These are phyloP conservation scores for Neonothopanus nambi DNA, from an alignment of 1,284 basidiomycete genomes.

Conservation along the genomic window DNA sequence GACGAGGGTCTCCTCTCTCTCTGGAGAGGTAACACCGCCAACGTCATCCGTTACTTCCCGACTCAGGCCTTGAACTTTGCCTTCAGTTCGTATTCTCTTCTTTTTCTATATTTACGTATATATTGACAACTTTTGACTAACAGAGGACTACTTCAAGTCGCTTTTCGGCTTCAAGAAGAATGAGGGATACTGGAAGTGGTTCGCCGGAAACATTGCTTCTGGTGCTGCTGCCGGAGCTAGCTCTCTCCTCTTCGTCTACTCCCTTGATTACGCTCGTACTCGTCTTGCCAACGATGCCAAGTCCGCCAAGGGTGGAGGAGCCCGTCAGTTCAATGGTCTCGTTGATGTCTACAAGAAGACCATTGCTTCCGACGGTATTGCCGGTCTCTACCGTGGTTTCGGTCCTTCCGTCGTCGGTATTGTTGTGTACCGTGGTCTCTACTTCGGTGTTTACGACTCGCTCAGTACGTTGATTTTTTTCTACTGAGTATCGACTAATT, in stretches of 20 bases:
- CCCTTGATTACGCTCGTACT: constrained; percentile 95
- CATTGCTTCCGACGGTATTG: constrained; percentile 84
- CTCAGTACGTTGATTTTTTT: constrained; percentile 52
- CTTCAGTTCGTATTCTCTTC: constrained; percentile 66
- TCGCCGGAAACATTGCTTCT: constrained; percentile 90
- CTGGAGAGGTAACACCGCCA: constrained; percentile 97
- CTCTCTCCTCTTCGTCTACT: constrained; percentile 96
- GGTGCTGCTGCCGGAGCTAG: constrained; percentile 98
- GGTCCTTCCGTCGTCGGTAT: constrained; percentile 94
- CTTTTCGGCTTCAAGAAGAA: constrained; percentile 90
- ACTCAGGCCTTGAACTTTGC: constrained; percentile 96
- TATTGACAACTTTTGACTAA: constrained; percentile 17
- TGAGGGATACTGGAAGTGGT: constrained; percentile 90
- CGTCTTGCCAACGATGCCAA: constrained; percentile 97
- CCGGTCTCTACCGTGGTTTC: constrained; percentile 94
- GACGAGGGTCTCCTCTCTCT: constrained; percentile 92
- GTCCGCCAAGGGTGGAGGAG: constrained; percentile 87
- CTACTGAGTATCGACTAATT: background rate
- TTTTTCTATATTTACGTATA: background rate
- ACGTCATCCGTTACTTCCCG: constrained; percentile 98
- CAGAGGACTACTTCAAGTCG: constrained; percentile 97
- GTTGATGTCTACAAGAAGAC: constrained; percentile 96
- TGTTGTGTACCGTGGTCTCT: constrained; percentile 95
- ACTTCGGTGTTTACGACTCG: constrained; percentile 94
- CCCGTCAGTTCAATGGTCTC: constrained; percentile 94